Evolutionary conservation across 108 stramenopile genomes (phyloP), one percentile per base, ranked within the genome.

Genomic region (Cyclostephanos tholiformis): DNA sequence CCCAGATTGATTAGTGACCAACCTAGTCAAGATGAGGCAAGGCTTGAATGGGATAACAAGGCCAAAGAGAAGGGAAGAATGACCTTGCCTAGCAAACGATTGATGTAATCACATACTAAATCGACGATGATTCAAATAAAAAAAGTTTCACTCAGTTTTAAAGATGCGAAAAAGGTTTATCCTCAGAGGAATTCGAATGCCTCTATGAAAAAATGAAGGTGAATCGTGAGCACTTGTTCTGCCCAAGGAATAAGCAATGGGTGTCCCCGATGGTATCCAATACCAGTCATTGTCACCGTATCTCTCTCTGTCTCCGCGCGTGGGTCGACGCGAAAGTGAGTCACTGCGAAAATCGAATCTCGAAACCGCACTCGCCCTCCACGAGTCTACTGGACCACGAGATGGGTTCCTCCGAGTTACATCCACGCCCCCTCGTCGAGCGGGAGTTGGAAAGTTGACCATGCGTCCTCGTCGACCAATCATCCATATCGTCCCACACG

Each of bases 281-380:
- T 58, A 58, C 30, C 57, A 27, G 11, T 58, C 57, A 32, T 4
- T 17, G 26, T 27, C 30, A 11, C 5, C 4, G 16, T 16, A 14
- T 46, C 36, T 36, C 4, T 36, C 6, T 36, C 36, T 41, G 11
- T 41, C 41, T 9, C 41, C 41, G 41, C 41, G 12, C 0, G 41
- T 10, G 9, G 9, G 41, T 41, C 12, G 41, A 41, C n/a, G n/a
- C n/a, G n/a, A n/a, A n/a, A n/a, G n/a, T n/a, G 53, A 10, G 53
- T 26, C 23, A 8, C 25, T 55, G 26, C 26, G 26, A 27, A 0
- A 55, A 25, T 5, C 53, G n/a, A 20, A 62, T 62, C 10, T 62
- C 17, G 61, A 62, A 62, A n/a, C 61, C 61, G 38, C 11, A 3
- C 16, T 41, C 61, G 38, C 38, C 61, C 19, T 62, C 61, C 36